Evolutionary conservation across 2,329 filamentous ascomycete species (phyloP).

Genomic region (Xylariaceae sp.): DNA sequence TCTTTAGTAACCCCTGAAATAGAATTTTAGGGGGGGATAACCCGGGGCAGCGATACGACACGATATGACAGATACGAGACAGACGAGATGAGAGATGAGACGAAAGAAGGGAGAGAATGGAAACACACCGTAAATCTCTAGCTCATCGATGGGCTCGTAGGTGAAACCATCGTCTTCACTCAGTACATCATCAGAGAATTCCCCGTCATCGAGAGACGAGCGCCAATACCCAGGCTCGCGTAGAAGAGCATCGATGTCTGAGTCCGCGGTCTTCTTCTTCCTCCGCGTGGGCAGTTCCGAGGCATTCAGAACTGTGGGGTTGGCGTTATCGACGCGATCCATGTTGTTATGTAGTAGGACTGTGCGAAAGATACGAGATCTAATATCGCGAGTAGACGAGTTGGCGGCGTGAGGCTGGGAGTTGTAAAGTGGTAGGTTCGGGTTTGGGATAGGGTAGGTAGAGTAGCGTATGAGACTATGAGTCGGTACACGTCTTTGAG

Average conservation of each 20-base stretch:
- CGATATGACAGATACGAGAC: no score
- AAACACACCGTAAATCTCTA: slow-evolving; percentile 82
- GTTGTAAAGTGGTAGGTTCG: no score
- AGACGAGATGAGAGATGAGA: neutral
- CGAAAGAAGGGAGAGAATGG: neutral
- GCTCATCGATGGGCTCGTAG: slow-evolving; percentile 86
- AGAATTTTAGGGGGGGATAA: neutral
- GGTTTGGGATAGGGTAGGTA: no score
- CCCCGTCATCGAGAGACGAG: slow-evolving; percentile 37
- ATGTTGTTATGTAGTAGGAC: slow-evolving; percentile 25
- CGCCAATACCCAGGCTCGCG: slow-evolving; percentile 42
- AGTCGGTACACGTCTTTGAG: no score
- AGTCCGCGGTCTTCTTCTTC: slow-evolving; percentile 44
- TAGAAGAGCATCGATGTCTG: slow-evolving; percentile 38
- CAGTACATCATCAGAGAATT: slow-evolving; percentile 33
- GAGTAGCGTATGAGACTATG: no score
- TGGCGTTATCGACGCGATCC: slow-evolving; percentile 64
- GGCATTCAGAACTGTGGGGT: slow-evolving; percentile 84
- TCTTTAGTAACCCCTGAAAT: neutral
- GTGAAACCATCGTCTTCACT: slow-evolving; percentile 55
- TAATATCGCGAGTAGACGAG: no score
- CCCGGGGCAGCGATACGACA: no score
- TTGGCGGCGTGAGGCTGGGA: neutral
- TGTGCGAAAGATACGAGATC: no score
- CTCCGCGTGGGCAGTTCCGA: slow-evolving; percentile 78